Base-by-base conservation (phyloP, 108 stramenopile genomes). In the Schizochytrium sp. region DNA sequence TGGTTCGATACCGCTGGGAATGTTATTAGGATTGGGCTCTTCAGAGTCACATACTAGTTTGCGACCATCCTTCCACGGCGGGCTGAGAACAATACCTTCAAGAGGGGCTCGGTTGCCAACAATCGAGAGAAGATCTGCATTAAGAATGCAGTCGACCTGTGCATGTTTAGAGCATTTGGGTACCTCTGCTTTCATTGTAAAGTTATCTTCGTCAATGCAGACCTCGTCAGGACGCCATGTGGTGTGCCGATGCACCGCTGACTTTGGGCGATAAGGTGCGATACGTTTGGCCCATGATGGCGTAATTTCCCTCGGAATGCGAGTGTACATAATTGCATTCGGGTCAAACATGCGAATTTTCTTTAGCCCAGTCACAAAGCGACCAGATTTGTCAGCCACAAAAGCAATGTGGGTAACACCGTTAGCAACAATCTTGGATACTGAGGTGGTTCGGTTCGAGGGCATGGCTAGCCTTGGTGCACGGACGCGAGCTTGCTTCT, bases 331-430 rank as follows among this genome's bases (percentile, higher is more conserved):
- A 40, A 83, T 83, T 47, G 76, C 76, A 53, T 83, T 83, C 15
- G 76, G 76, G 28, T 83, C 76, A 42, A 47, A 10, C 53, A 55
- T 83, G 76, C 76, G 76, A 83, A 83, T 55, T 53, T 83, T 83
- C 3, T 83, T 83, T 13, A 83, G 28, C 2, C 76, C 76, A 10
- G 76, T 83, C n/a, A 83, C 76, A 53, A 83, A 83, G 47, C 76
- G 76, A 28, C 76, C 76, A 28, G 47, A 55, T n/a, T n/a, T 83
- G 76, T 83, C 76, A 8, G 76, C 47, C 45, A 83, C 76, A 28
- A 83, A 83, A 28, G 76, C 76, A 83, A 83, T 42, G 50, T 83
- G 76, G n/a, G 40, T 83, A 38, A 83, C 76, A 38, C 76, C 76
- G 53, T 49, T 55, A 38, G 76, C 47, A 5, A 83, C 76, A 3